Evolutionary conservation across 2,329 filamentous ascomycete species (phyloP), one percentile per base, ranked within the genome.

Genomic region (Coniochaeta sp.): DNA sequence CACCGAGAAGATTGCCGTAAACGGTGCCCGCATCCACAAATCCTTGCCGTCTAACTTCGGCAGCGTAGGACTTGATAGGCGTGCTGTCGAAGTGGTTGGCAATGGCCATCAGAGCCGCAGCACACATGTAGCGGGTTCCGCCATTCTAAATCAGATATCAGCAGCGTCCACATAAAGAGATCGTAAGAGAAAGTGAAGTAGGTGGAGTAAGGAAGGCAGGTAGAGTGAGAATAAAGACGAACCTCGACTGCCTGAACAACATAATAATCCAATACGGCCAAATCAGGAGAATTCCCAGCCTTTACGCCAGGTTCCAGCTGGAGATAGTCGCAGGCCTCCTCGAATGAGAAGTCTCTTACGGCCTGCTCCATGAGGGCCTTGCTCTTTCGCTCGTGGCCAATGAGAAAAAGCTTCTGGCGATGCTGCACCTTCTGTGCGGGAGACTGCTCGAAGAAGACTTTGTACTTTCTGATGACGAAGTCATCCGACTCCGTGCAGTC

Each of bases 371-470:
- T 42, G 16, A 70, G 64, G 4, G 59, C 59, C 10, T 60, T 44
- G 54, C 64, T 68, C 34, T 65, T 44, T 3, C 64, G 65, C 30
- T 69, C 62, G 17, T 64, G 65, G 14, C 64, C 70, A 40, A 73
- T 71, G 28, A 65, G 58, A 7, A 68, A 65, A 28, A 72, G 62
- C 40, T 68, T 65, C 9, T 68, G 64, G 5, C 71, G 68, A 47
- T 68, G 67, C 9, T 60, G 59, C 4, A 65, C 59, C 12, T 61
- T 65, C 24, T 72, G 69, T 1, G 65, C 66, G 2, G 69, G 66
- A 9, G 66, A 69, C 34, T 66, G 61, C 3, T 64, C 64, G 22
- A 61, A 61, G 26, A 64, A 65, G 4, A 63, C 63, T 24, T 57
- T 55, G 58, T 68, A 72, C 12, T 66, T 64, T 12, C 59, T 30